Base-by-base conservation (phyloP, 1,284 basidiomycete species). In the Erythrobasidium hasegawianum region DNA sequence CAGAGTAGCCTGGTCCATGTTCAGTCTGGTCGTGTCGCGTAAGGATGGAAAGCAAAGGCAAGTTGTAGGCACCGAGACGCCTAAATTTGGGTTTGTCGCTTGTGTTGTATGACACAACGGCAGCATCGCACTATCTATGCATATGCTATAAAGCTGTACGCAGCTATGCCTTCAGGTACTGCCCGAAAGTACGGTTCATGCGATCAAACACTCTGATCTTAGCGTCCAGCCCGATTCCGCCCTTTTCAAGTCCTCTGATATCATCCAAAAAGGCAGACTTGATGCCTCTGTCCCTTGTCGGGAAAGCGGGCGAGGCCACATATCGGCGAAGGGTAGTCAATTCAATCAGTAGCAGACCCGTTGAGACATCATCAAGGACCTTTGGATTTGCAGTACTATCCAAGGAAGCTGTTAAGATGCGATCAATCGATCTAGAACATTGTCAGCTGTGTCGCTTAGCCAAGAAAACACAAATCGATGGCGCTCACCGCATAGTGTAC, bases 181-280 rank as follows among this genome's bases (percentile, higher is more conserved):
- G 55, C 26, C 52, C 61, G 33, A 39, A 64, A 1, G 43, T 53
- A 14, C 45, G 40, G 39, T 33, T 56, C 27, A 64, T 27, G 16
- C 61, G 40, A 41, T 64, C 61, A 11, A 56, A 55, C 2, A 45
- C 61, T 16, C 61, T 39, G 26, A 64, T n/a, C 14, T 53, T 56
- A 22, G 53, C 52, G n/a, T 64, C 41, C 2, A 64, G 40, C 1
- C 64, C 56, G 26, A 39, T 66, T 39, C 52, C 14, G 29, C 18
- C 56, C 16, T 89, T 83, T 77, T 95, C 92, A 57, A 97, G 77
- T 76, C 93, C 87, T 14, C 81, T 80, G 1, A 97, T 83, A 75
- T 98, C 95, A 64, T 89, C 86, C 71, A 96, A 77, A 77, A 96
- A 93, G 0, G 86, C 87, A 66, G 86, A 82, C 16, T 84, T 82